These are phyloP conservation scores for Paramecium tetraurelia DNA, from an alignment of 73 alveolate genomes.

Conservation along the genomic window DNA sequence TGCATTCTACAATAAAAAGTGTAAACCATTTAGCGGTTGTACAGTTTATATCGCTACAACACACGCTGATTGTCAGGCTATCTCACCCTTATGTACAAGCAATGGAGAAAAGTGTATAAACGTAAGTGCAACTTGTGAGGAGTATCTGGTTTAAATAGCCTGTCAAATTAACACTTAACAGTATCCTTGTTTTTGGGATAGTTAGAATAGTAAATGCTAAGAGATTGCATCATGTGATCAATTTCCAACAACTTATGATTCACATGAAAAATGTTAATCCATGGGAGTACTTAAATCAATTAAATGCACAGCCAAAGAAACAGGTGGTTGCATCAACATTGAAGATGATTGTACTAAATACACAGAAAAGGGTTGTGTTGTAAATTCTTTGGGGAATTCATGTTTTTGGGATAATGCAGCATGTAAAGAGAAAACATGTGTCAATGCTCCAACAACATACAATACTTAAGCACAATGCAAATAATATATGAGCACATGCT, in stretches of 20 bases:
- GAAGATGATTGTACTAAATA: not conserved
- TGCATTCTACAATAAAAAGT: not conserved
- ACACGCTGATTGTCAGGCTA: not conserved
- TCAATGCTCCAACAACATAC: not conserved
- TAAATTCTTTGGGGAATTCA: not conserved
- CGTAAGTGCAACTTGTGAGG: not conserved
- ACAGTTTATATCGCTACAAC: not conserved
- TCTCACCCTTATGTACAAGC: not conserved
- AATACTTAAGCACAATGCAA: not conserved
- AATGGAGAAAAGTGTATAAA: not conserved
- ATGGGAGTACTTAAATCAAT: not conserved
- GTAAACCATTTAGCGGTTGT: conserved; percentile 17
- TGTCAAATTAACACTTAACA: not conserved
- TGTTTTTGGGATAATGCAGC: conserved; percentile 18
- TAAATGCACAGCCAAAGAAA: not conserved
- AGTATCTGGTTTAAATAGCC: not conserved
- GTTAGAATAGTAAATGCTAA: not conserved
- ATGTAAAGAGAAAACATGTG: not conserved
- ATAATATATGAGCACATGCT: not conserved
- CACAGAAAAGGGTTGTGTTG: not conserved
- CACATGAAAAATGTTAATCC: not conserved
- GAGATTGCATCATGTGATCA: not conserved
- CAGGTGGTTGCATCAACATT: not conserved
- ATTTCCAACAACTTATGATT: not conserved
- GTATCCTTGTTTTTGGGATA: conserved; percentile 2